Evolutionary conservation across 352 stramenopile species (phyloP).

Genomic region (Phytophthora pinifolia): DNA sequence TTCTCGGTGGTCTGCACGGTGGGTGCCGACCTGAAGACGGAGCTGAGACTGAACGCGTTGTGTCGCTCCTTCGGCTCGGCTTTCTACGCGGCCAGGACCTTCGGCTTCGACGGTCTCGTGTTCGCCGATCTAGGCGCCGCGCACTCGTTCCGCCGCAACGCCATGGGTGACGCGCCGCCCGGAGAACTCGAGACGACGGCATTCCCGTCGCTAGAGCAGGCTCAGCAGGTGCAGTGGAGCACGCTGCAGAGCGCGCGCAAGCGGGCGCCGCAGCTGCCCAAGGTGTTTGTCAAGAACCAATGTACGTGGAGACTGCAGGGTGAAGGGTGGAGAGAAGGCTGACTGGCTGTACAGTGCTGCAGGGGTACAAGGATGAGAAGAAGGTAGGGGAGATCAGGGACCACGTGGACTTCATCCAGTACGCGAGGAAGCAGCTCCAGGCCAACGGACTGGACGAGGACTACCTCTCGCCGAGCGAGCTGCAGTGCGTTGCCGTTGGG

Average conservation of each 20-base stretch:
- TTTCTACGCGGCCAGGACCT: conserved; percentile 76
- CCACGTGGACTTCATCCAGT: conserved; percentile 54
- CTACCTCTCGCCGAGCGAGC: conserved; percentile 55
- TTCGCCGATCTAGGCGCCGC: conserved; percentile 70
- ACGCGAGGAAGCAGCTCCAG: conserved; percentile 49
- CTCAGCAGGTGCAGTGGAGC: conserved; percentile 58
- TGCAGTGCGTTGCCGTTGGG: conserved; percentile 33
- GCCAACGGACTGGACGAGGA: conserved; percentile 59
- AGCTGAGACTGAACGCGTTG: conserved; percentile 63
- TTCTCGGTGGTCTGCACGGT: conserved; percentile 89
- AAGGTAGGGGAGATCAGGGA: conserved; percentile 8
- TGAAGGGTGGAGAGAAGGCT: neutral
- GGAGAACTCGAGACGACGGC: conserved; percentile 41
- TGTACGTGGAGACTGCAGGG: conserved; percentile 34
- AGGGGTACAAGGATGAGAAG: conserved; percentile 46
- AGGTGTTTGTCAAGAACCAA: conserved; percentile 80
- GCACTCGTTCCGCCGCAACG: conserved; percentile 64
- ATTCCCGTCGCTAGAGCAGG: conserved; percentile 59
- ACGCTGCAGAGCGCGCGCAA: conserved; percentile 68
- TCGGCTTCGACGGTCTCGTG: conserved; percentile 77
- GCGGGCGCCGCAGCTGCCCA: conserved; percentile 67
- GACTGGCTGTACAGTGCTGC: conserved; percentile 48
- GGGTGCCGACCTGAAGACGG: conserved; percentile 36
- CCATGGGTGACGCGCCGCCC: conserved; percentile 23
- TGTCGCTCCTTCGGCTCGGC: conserved; percentile 56